A percentile compares a stretch with the other conserved stretches of the same genome.
phyloP scores from a whole-genome alignment of 345 rosid species.

The Xanthoceras sorbifolium region DNA sequence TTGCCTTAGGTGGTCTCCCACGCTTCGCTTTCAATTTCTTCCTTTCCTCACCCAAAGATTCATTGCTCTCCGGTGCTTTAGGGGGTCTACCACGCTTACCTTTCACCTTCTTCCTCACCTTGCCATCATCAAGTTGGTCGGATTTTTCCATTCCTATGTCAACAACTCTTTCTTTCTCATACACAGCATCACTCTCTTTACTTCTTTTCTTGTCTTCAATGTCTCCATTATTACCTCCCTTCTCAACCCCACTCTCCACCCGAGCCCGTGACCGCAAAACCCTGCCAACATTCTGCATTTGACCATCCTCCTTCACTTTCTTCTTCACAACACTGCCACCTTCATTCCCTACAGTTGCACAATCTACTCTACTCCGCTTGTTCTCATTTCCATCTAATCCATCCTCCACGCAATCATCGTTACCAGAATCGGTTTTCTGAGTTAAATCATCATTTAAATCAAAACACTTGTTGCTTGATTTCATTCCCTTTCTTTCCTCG shows the following conservation, averaged over 20 bases:
- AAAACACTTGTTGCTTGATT: constrained; percentile 9
- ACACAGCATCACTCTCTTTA: not conserved
- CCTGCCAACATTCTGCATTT: constrained; percentile 33
- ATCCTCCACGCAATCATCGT: constrained; percentile 21
- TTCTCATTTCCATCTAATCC: constrained; percentile 15
- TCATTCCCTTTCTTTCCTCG: constrained; percentile 20
- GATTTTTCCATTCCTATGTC: constrained; percentile 16
- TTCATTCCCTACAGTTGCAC: constrained; percentile 17
- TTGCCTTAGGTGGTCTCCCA: constrained; percentile 27
- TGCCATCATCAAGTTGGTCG: constrained; percentile 12
- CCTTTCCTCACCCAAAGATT: constrained; percentile 2
- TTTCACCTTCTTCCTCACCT: constrained; percentile 8
- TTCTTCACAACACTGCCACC: constrained; percentile 29
- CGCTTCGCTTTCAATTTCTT: constrained; percentile 19
- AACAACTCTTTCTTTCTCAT: constrained; percentile 14
- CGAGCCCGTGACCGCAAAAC: constrained; percentile 52
- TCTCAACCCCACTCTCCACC: constrained; percentile 20
- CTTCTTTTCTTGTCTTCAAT: constrained; percentile 14
- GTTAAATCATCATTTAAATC: constrained; percentile 27
- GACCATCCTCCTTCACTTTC: constrained; percentile 22
- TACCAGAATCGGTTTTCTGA: not conserved
- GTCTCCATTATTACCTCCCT: constrained; percentile 7
- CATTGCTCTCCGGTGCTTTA: constrained; percentile 29
- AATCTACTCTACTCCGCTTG: constrained; percentile 29
- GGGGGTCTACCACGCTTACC: constrained; percentile 34